A percentile compares a stretch with the other conserved stretches of the same genome.
Evolutionary conservation across 2,329 filamentous ascomycete species (phyloP).

Genomic region (Ilyonectria sp.): DNA sequence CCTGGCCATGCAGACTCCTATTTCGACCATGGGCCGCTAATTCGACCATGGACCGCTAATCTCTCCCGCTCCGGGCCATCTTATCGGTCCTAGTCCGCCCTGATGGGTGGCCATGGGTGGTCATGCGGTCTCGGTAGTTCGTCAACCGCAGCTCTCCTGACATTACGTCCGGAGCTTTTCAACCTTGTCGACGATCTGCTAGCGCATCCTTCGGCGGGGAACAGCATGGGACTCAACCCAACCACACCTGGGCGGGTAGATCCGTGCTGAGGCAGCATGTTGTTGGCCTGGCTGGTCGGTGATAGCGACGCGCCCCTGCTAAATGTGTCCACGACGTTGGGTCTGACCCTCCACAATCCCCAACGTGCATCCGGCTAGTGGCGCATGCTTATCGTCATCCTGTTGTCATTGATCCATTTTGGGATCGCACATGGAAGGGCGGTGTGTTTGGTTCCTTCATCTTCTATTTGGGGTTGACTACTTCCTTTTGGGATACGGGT

Average conservation of each 20-base stretch:
- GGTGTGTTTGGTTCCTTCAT: constrained; percentile 23
- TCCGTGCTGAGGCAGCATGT: constrained; percentile 41
- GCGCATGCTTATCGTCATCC: constrained; percentile 34
- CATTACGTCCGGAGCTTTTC: constrained; percentile 18
- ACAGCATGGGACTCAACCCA: constrained; percentile 27
- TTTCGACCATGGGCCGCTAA: constrained; percentile 31
- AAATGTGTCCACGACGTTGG: constrained; percentile 27
- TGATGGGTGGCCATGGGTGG: constrained; percentile 31
- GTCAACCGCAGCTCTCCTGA: constrained; percentile 27
- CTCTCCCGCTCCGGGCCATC: constrained; percentile 21
- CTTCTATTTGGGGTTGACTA: constrained; percentile 6
- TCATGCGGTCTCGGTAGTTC: constrained; percentile 47
- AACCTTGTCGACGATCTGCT: constrained; percentile 35
- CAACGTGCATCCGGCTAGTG: constrained; percentile 22
- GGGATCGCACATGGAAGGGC: constrained; percentile 13
- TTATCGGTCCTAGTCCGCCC: constrained; percentile 31
- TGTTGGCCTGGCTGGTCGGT: constrained; percentile 14
- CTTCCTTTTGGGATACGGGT: constrained; percentile 20
- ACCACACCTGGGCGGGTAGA: constrained; percentile 47
- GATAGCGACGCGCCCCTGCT: constrained; percentile 13
- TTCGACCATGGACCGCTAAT: constrained; percentile 31
- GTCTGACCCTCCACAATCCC: constrained; percentile 34
- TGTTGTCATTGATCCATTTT: constrained; percentile 32
- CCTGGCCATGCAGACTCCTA: constrained; percentile 20
- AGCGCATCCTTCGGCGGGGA: constrained; percentile 27